Percentiles rank a stretch among this genome's conserved stretches.
Conservation (phyloP, 2,329 filamentous ascomycete genomes). For the Trichoderma sp. region DNA sequence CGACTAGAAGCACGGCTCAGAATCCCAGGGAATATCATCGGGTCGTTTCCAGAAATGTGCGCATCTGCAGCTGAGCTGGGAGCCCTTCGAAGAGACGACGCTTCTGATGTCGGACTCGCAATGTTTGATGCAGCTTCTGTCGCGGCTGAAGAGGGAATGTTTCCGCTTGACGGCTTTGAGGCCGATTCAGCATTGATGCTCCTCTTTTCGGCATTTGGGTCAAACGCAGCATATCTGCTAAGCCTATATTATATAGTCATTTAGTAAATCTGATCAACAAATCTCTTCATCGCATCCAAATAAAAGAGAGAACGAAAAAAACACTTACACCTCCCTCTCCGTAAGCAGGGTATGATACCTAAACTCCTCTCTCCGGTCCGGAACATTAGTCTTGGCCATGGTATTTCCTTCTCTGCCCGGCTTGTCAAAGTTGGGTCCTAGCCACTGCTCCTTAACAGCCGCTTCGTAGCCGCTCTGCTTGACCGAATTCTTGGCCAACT, state of each 20-base stretch:
- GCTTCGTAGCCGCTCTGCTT: constrained; percentile 91
- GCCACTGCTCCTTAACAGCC: constrained; percentile 85
- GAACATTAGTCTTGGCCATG: constrained; percentile 95
- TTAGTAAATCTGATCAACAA: background rate
- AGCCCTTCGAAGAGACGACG: constrained; percentile 29
- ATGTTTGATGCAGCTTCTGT: background rate
- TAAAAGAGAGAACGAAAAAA: background rate
- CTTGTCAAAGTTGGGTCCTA: constrained; percentile 73
- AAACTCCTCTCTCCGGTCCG: constrained; percentile 87
- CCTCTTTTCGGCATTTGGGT: constrained; percentile 18
- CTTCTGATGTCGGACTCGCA: background rate
- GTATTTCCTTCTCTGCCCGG: constrained; percentile 82
- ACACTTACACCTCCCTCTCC: constrained; percentile 76
- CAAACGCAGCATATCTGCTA: constrained; percentile 42
- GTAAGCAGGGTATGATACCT: constrained; percentile 80
- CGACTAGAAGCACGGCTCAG: constrained; percentile 34
- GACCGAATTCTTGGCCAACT: constrained; percentile 93
- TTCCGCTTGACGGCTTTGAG: constrained; percentile 23
- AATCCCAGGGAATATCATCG: constrained; percentile 69
- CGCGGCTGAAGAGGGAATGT: background rate
- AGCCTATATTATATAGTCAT: constrained; percentile 36
- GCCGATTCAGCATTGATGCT: background rate
- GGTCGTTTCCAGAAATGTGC: constrained; percentile 58
- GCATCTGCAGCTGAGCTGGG: constrained; percentile 41
- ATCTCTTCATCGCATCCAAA: background rate